Percentiles rank a stretch among this genome's conserved stretches.
Evolutionary conservation across 2,329 filamentous ascomycete genomes (phyloP).

Genomic region (Diplodia sapinea): DNA sequence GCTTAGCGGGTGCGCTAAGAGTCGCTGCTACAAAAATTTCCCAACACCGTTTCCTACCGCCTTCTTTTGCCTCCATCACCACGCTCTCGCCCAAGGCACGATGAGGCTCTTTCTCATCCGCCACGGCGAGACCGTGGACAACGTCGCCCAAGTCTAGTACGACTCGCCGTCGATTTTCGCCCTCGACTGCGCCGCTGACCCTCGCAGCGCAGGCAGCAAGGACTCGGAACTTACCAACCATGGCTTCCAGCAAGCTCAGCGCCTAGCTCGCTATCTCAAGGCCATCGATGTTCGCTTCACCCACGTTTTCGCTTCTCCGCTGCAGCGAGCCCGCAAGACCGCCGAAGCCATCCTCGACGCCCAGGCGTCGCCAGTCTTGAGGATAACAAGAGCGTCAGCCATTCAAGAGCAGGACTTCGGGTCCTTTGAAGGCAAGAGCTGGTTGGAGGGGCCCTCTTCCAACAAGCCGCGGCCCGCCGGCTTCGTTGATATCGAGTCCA

Average conservation of each 20-base stretch:
- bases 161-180: slow-evolving; percentile 30
- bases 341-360: slow-evolving; percentile 69
- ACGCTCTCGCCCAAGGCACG: slow-evolving; percentile 24
- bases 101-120: slow-evolving; percentile 78
- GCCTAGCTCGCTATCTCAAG: slow-evolving; percentile 71
- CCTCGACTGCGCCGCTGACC: slow-evolving; percentile 37
- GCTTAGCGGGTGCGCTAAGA: slow-evolving; percentile 3
- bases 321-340: slow-evolving; percentile 75
- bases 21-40: slow-evolving; percentile 14
- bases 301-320: slow-evolving; percentile 78
- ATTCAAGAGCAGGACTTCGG: slow-evolving; percentile 79
- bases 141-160: slow-evolving; percentile 78
- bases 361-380: slow-evolving; percentile 46
- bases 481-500: slow-evolving; percentile 69
- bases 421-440: slow-evolving; percentile 69
- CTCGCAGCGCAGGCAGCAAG: slow-evolving; percentile 72
- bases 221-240: slow-evolving; percentile 83
- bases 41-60: background rate
- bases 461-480: slow-evolving; percentile 44
- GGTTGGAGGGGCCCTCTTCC: slow-evolving; percentile 50
- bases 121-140: slow-evolving; percentile 90
- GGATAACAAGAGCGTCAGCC: slow-evolving; percentile 26
- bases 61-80: background rate
- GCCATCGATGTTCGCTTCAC: slow-evolving; percentile 68
- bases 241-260: slow-evolving; percentile 77